phyloP scores from a whole-genome alignment of 2,329 filamentous ascomycete genomes.

The Colletotrichum agaves region DNA sequence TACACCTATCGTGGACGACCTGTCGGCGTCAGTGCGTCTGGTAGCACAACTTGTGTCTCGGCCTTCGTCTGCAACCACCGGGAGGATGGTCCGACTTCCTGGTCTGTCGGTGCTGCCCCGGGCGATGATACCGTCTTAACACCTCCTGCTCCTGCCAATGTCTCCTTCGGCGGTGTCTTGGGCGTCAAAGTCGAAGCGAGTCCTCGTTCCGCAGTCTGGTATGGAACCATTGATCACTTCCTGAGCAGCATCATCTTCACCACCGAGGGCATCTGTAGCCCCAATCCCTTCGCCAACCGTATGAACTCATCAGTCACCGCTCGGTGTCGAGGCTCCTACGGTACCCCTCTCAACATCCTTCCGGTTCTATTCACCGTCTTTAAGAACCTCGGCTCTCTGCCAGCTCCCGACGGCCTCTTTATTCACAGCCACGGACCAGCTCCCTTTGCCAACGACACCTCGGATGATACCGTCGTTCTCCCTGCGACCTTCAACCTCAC shows the following conservation, averaged over 20 bases:
- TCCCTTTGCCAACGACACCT: constrained; percentile 33
- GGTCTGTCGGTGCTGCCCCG: constrained; percentile 1
- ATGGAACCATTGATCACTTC: constrained; percentile 28
- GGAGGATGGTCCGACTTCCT: constrained; percentile 37
- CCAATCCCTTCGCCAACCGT: constrained; percentile 26
- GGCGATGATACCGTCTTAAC: constrained; percentile 8
- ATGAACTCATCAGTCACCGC: constrained; percentile 34
- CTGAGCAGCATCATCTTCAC: constrained; percentile 32
- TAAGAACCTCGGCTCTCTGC: constrained; percentile 36
- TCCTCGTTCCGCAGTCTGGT: constrained; percentile 30
- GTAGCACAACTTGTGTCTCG: constrained; percentile 54
- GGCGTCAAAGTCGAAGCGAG: constrained; percentile 20
- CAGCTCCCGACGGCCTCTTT: constrained; percentile 24
- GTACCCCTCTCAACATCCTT: constrained; percentile 28
- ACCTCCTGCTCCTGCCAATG: constrained; percentile 1
- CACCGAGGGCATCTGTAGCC: constrained; percentile 29
- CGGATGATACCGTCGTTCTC: constrained; percentile 31
- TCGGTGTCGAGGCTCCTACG: constrained; percentile 27
- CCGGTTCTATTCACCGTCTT: constrained; percentile 33
- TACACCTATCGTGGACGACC: constrained; percentile 55
- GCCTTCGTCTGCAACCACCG: constrained; percentile 56
- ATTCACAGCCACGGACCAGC: constrained; percentile 12
- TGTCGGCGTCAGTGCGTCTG: constrained; percentile 49
- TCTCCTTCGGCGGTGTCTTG: constrained; percentile 10
- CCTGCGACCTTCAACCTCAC: constrained; percentile 30